Base-by-base conservation (phyloP, 2,329 filamentous ascomycete genomes). In the Trichoderma oligosporum region DNA sequence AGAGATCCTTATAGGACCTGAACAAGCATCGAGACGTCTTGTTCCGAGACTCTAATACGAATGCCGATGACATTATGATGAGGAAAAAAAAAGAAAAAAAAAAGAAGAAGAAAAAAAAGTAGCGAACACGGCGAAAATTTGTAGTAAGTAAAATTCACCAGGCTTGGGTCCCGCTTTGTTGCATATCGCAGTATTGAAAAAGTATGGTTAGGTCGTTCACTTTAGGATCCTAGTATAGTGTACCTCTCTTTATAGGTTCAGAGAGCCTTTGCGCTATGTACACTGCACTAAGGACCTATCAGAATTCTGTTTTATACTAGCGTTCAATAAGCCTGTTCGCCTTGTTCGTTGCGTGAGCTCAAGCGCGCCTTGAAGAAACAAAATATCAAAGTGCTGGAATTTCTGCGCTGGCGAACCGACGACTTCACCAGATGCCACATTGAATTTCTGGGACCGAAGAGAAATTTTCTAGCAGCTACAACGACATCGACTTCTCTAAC, bases 21-120 rank as follows among this genome's bases (percentile, higher is more conserved):
- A 90, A 89, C 85, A 91, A 91, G 88, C 83, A 97, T 82, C 90
- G 89, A 92, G 66, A 71, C 71, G 74, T 84, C 88, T 85, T 89
- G 85, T 85, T 88, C 88, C 92, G 93, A 95, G 94, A 99, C 94
- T 99, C 94, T 97, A 97, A 93, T 89, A 89, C 89, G 84, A 87
- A 88, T 87, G 91, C 87, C 85, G 71, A 80, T 83, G 84, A 90
- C 86, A 90, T 89, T 93, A 79, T 75, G 78, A 73, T 78, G 74
- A 72, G 75, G 76, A 79, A 76, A 75, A 73, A 72, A 69, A 70
- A 58, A 60, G 59, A 72, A 69, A 69, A 60, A 59, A 61, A 65
- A 61, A 59, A 58, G 35, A 36, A 33, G 38, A 51, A 72, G 69
- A 69, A 60, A 59, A 61, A 65, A 61, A 59, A 58, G 35, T 33